Conservation (phyloP, 2,329 filamentous ascomycete species). For the Aspergillus ustus region DNA sequence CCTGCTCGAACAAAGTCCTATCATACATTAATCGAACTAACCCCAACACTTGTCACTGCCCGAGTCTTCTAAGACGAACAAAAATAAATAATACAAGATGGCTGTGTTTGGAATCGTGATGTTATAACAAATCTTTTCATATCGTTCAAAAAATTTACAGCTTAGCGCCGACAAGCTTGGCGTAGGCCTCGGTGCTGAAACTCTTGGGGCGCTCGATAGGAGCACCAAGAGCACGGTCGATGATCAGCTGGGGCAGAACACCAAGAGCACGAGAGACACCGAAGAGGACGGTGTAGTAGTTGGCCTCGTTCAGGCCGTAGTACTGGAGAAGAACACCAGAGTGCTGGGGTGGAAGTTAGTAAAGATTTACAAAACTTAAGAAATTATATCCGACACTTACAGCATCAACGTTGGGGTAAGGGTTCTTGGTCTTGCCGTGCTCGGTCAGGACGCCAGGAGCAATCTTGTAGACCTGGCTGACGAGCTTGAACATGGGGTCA, state of each 20-base stretch:
- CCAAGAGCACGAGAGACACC: conserved; percentile 97
- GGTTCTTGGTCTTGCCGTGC: conserved; percentile 99
- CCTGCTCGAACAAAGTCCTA: conserved; percentile 46
- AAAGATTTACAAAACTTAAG: neutral
- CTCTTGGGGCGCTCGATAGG: conserved; percentile 99
- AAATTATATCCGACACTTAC: conserved; percentile 38
- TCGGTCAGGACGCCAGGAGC: conserved; percentile 95
- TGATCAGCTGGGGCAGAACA: conserved; percentile 99
- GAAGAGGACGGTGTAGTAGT: conserved; percentile 99
- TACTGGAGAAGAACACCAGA: conserved; percentile 99
- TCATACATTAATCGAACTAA: conserved; percentile 44
- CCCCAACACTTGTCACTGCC: conserved; percentile 37
- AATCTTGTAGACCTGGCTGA: conserved; percentile 99
- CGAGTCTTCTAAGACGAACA: conserved; percentile 23
- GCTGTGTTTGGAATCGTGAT: conserved; percentile 28
- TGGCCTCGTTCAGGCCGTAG: conserved; percentile 98
- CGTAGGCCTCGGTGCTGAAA: conserved; percentile 96
- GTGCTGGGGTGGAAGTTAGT: conserved; percentile 58
- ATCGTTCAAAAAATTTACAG: conserved; percentile 64
- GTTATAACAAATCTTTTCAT: conserved; percentile 17
- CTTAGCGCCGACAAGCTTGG: conserved; percentile 88
- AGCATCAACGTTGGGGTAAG: conserved; percentile 97
- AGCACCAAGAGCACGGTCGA: conserved; percentile 94
- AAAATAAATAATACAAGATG: conserved; percentile 29
- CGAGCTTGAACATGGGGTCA: conserved; percentile 99